These are phyloP conservation scores for Pichia scutulata DNA, from an alignment of 805 yeast species.

Conservation along the genomic window DNA sequence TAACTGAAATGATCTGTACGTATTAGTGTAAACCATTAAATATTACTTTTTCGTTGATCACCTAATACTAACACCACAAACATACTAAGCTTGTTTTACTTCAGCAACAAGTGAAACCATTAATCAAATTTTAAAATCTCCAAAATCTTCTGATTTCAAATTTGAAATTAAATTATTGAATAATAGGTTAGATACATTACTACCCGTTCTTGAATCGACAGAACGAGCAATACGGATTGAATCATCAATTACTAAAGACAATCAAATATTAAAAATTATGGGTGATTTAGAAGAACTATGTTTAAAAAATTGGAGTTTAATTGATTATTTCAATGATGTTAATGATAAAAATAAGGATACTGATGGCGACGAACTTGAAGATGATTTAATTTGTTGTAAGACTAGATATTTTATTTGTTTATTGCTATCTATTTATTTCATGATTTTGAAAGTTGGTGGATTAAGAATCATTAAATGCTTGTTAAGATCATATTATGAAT, in stretches of 20 bases:
- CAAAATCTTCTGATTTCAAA: conserved; percentile 8
- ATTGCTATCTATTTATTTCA: conserved; percentile 27
- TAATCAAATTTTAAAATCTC: background rate
- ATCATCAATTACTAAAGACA: background rate
- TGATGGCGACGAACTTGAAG: conserved; percentile 8
- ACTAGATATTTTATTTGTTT: conserved; percentile 27
- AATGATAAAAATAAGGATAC: too few species aligned
- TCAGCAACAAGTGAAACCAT: conserved; percentile 14
- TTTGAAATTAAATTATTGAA: conserved; percentile 16
- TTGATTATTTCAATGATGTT: conserved; percentile 14
- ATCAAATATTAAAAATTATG: background rate
- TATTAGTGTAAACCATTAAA: background rate
- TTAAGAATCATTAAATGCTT: conserved; percentile 26
- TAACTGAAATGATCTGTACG: conserved; percentile 9
- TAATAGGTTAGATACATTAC: conserved; percentile 11
- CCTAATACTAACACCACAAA: background rate
- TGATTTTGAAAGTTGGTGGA: conserved; percentile 17
- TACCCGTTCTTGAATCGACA: conserved; percentile 13
- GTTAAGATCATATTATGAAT: conserved; percentile 22
- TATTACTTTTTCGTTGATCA: background rate
- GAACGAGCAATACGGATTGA: conserved; percentile 10
- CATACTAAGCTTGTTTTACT: too few species aligned
- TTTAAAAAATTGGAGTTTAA: conserved; percentile 29
- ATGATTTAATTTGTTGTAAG: background rate
- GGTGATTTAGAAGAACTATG: background rate